Conservation (phyloP, 2,329 filamentous ascomycete species). For the Purpureocillium lavendulum region DNA sequence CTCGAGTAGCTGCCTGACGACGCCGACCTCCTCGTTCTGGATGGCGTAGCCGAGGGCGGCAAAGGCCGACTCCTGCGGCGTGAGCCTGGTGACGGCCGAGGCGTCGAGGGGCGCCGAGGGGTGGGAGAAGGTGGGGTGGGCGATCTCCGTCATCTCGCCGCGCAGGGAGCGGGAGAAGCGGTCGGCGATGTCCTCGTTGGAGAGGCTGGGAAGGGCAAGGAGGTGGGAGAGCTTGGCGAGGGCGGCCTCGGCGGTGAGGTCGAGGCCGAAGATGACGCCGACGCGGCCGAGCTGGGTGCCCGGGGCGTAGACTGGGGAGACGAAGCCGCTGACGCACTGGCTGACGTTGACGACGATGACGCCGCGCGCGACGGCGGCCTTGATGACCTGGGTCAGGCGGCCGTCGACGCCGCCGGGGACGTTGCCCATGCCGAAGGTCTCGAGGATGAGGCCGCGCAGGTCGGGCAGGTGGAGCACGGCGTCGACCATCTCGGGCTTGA, state of each 20-base stretch:
- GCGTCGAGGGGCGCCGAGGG: constrained; percentile 46
- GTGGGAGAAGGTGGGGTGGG: constrained; percentile 67
- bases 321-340: constrained; percentile 74
- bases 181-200: constrained; percentile 55
- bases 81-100: constrained; percentile 31
- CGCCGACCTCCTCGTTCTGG: constrained; percentile 57
- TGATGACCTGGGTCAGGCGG: constrained; percentile 68
- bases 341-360: constrained; percentile 87
- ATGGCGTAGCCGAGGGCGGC: constrained; percentile 76
- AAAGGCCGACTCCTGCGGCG: constrained; percentile 54
- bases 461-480: constrained; percentile 70
- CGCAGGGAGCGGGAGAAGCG: constrained; percentile 69
- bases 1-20: constrained; percentile 59
- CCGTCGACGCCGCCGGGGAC: constrained; percentile 76
- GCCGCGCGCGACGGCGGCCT: constrained; percentile 67
- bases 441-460: constrained; percentile 73
- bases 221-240: constrained; percentile 87
- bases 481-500: constrained; percentile 89
- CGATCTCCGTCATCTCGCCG: constrained; percentile 76
- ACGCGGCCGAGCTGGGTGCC: constrained; percentile 71
- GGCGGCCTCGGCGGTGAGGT: constrained; percentile 84
- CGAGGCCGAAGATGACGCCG: constrained; percentile 82
- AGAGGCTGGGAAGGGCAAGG: constrained; percentile 58
- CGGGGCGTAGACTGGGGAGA: constrained; percentile 69
- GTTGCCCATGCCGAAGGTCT: constrained; percentile 91